Evolutionary conservation across 371 early-diverging fungal genomes (phyloP).

Genomic region (Haplosporangium sp.): DNA sequence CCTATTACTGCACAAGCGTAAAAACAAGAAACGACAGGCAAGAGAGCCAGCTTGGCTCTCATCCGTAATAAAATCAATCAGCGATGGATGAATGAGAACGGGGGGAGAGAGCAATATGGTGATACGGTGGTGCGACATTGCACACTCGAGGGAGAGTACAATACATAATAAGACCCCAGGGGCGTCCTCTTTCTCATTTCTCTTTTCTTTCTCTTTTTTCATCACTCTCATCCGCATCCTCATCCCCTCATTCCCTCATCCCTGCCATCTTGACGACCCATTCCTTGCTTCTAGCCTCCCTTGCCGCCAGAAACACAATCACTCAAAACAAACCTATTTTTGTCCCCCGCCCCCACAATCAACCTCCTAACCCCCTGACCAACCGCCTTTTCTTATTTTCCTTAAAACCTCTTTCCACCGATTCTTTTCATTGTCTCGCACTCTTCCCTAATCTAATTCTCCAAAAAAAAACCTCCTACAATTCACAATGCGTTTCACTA

Average conservation of each 20-base stretch:
- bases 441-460: background rate
- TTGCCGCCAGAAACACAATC: background rate
- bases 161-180: too few relatives aligned
- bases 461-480: background rate
- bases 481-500: constrained; percentile 30
- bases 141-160: too few relatives aligned
- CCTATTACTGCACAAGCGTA: background rate
- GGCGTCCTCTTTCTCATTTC: constrained; percentile 3
- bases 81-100: background rate
- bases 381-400: background rate
- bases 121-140: too few relatives aligned
- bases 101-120: background rate
- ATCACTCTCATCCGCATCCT: background rate
- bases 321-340: background rate
- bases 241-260: background rate
- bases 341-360: background rate
- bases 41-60: constrained; percentile 2
- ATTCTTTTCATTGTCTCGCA: constrained; percentile 1
- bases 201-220: constrained; percentile 1
- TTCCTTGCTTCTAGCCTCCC: background rate
- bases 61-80: too few relatives aligned
- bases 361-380: constrained; percentile 4
- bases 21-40: background rate
- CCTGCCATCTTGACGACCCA: constrained; percentile 4
- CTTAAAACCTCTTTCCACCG: constrained; percentile 1